Evolutionary conservation across 306 rosid species (phyloP).

Genomic region (Vachellia collinsii): DNA sequence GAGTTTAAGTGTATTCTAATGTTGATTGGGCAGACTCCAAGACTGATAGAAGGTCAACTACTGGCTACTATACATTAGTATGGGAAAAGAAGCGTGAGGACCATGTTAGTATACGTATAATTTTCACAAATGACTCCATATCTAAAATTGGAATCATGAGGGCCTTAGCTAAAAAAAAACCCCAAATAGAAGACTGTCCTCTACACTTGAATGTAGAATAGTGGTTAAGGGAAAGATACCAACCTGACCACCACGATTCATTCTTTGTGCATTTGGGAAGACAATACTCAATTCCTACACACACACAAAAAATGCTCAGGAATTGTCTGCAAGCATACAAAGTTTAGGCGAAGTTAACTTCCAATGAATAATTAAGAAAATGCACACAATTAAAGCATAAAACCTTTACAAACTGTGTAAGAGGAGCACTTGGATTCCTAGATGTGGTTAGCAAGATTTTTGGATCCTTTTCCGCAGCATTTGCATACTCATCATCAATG

Average conservation of each 20-base stretch:
- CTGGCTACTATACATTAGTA: not conserved
- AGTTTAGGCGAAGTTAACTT: not conserved
- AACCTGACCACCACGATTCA: conserved; percentile 99
- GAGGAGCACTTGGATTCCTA: conserved; percentile 89
- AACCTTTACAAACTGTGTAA: conserved; percentile 89
- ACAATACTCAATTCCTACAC: conserved; percentile 79
- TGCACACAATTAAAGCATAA: conserved; percentile 5
- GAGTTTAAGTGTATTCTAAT: not conserved
- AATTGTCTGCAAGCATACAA: not conserved
- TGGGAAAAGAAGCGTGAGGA: not conserved
- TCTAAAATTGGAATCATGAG: not conserved
- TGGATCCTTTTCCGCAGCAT: conserved; percentile 77
- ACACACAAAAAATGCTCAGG: conserved; percentile 5
- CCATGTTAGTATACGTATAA: not conserved
- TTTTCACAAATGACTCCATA: not conserved
- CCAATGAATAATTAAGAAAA: not conserved
- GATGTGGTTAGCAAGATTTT: conserved; percentile 88
- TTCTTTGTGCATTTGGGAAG: conserved; percentile 87
- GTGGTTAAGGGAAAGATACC: conserved; percentile 28
- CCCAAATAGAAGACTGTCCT: conserved; percentile 9
- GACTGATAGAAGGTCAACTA: too few species aligned
- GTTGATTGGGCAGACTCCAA: not conserved
- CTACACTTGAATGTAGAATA: not conserved
- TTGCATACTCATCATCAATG: conserved; percentile 92
- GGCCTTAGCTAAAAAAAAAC: conserved; percentile 2